Evolutionary conservation across 805 yeast genomes (phyloP), one percentile per base, ranked within the genome.

Genomic region (Candida oleophila): DNA sequence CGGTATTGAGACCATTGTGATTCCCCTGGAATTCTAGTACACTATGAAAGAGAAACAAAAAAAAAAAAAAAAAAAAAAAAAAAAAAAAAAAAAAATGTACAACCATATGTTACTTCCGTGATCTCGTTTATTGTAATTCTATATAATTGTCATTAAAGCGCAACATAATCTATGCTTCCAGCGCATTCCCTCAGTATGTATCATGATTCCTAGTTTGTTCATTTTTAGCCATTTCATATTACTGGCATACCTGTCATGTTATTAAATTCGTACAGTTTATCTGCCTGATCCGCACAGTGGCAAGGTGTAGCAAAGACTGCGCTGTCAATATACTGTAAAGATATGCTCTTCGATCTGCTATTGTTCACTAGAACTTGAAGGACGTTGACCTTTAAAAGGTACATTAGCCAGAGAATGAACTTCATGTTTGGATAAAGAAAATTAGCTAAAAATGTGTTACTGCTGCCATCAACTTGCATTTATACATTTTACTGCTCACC

Each of bases 311-410:
- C 14, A 44, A 60, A 64, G 7, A 65, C 54, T 18, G 71, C 60
- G 44, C 72, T 66, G 32, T 68, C 69, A 18, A 71, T 58, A 50
- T 55, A 61, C 18, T 61, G 62, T 37, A 68, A 44, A 42, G 65
- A 55, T 18, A 68, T 55, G 43, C 69, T 65, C 21, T 62, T 57
- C 21, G 64, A 57, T 43, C 75, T 59, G 42, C 68, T 61, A 44
- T 58, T 63, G 43, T 61, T 55, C 33, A 72, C 66, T 20, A 72
- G 48, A 25, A 70, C 55, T 42, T 62, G 70, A 39, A 72, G 56
- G 33, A 71, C 47, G 48, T 72, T 72, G 40, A 68, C 55, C 52
- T 71, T 71, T 39, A 72, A 55, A 36, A 66, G 52, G 49, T 71
- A 71, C 42, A 72, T 48, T 14, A 66, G 48, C 44, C 68, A 56